Base-by-base conservation (phyloP, 2,329 filamentous ascomycete species). In the Sclerotiophoma versabilis region DNA sequence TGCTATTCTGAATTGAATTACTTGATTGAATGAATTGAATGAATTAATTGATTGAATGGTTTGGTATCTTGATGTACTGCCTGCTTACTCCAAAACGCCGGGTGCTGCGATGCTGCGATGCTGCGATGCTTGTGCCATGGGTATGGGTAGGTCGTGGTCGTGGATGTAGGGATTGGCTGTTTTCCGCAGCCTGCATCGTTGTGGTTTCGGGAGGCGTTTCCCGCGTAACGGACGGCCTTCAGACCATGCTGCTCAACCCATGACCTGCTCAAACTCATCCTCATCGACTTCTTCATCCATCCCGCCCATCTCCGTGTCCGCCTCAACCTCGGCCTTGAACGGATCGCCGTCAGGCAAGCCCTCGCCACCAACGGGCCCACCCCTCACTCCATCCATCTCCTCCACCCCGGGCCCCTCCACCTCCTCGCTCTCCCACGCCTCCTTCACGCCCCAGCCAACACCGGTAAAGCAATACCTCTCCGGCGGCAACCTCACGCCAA, bases 361-460 rank as follows among this genome's bases (percentile, higher is more conserved):
- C 34, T 61, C 66, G 1, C 54, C 62, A 7, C 33, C 30, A 7
- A 34, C 44, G 1, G 59, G 58, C n/a, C 62, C 64, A 10, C 4
- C 68, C 70, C 5, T 71, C 73, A 60, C 55, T 2, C 86, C 49
- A 29, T 52, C 63, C 48, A 53, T 45, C n/a, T 47, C 56, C 12
- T 73, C 89, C 87, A 58, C 92, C 87, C 46, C 60, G 26, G 87
- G 90, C 77, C 89, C 87, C 17, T 83, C 84, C 49, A 82, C 92
- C 22, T 83, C 84, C 49, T 82, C 92, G 23, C 84, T 92, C 44
- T 87, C 81, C 69, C 89, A 92, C 75, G 84, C 54, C 29, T 70
- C 70, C 41, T 62, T 64, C 0, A 73, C 55, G 2, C 62, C 66
- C 71, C 70, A 74, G 33, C 71, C 71, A 12, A 70, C 66, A 0